Evolutionary conservation across 495 filamentous ascomycete genomes (phyloP).

Genomic region (Corynascus novoguineensis): DNA sequence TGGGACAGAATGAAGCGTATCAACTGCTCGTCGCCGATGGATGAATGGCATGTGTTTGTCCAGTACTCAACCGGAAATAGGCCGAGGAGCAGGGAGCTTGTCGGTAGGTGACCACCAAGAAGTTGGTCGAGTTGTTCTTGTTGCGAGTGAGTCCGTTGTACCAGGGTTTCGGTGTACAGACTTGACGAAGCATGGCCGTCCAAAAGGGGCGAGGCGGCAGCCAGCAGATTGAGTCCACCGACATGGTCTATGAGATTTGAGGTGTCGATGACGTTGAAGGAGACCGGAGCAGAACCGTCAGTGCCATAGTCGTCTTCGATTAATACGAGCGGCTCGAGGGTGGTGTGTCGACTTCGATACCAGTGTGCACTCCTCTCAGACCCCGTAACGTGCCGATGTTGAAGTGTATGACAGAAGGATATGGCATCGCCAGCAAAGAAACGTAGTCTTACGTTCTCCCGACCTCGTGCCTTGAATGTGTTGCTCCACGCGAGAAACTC

Average conservation of each 20-base stretch:
- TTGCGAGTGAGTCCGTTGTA: constrained; percentile 5
- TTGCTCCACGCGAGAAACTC: constrained; percentile 24
- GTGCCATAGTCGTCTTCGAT: constrained; percentile 14
- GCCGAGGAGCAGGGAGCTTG: constrained; percentile 25
- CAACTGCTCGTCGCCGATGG: constrained; percentile 19
- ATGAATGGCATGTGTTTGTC: constrained; percentile 26
- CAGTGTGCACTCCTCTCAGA: not conserved
- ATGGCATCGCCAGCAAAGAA: constrained; percentile 26
- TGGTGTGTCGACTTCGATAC: constrained; percentile 8
- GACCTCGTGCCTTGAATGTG: constrained; percentile 12
- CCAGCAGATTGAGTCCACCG: constrained; percentile 21
- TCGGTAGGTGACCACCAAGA: constrained; percentile 17
- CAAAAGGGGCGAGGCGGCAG: constrained; percentile 22
- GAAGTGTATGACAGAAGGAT: constrained; percentile 20
- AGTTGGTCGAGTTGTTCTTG: constrained; percentile 19
- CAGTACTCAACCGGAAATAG: constrained; percentile 23
- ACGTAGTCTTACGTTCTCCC: constrained; percentile 11
- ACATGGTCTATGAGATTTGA: constrained; percentile 25
- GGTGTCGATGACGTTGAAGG: constrained; percentile 28
- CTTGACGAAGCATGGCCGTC: constrained; percentile 21
- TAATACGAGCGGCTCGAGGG: constrained; percentile 11
- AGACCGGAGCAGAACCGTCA: constrained; percentile 16
- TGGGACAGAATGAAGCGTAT: not conserved
- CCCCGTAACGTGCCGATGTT: constrained; percentile 8
- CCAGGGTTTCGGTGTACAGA: constrained; percentile 22